Percentiles rank a stretch among this genome's conserved stretches.
Evolutionary conservation across 2,329 filamentous ascomycete species (phyloP).

Genomic region (Fusarium haematococcum): DNA sequence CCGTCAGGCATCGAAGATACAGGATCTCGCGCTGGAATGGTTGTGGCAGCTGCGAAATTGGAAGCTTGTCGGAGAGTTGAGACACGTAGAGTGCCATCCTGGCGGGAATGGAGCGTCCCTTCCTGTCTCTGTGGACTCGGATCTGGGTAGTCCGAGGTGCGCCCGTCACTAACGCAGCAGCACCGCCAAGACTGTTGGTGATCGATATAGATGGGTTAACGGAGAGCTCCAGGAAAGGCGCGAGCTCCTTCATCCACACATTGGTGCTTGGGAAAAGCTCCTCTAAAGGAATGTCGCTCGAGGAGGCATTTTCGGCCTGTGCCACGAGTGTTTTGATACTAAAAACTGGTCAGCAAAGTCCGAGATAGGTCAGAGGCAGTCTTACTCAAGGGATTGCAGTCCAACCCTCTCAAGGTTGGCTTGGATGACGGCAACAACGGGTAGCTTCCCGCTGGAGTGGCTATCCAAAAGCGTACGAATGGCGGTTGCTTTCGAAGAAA

Average conservation of each 20-base stretch:
- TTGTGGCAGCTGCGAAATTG: conserved; percentile 54
- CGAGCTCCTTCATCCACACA: conserved; percentile 75
- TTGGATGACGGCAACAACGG: conserved; percentile 64
- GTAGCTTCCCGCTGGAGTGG: conserved; percentile 55
- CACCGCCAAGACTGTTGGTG: conserved; percentile 78
- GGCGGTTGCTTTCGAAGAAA: conserved; percentile 55
- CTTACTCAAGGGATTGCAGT: conserved; percentile 64
- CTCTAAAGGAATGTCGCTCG: conserved; percentile 46
- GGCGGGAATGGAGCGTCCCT: conserved; percentile 78
- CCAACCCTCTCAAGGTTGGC: conserved; percentile 64
- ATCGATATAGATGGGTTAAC: conserved; percentile 77
- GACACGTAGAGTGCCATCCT: conserved; percentile 80
- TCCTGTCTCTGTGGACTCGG: conserved; percentile 68
- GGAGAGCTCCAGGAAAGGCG: conserved; percentile 59
- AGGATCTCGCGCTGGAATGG: conserved; percentile 62
- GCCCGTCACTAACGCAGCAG: conserved; percentile 70
- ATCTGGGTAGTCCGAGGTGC: conserved; percentile 40
- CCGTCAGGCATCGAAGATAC: conserved; percentile 62
- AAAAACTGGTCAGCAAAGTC: background rate
- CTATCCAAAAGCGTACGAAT: conserved; percentile 61
- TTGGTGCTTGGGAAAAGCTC: conserved; percentile 72
- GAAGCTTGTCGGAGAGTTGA: conserved; percentile 63
- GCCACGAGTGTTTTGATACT: conserved; percentile 66
- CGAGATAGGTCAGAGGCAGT: background rate
- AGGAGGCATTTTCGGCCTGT: conserved; percentile 53